Evolutionary conservation across 1,284 basidiomycete genomes (phyloP).

Genomic region (Entoloma clypeatum): DNA sequence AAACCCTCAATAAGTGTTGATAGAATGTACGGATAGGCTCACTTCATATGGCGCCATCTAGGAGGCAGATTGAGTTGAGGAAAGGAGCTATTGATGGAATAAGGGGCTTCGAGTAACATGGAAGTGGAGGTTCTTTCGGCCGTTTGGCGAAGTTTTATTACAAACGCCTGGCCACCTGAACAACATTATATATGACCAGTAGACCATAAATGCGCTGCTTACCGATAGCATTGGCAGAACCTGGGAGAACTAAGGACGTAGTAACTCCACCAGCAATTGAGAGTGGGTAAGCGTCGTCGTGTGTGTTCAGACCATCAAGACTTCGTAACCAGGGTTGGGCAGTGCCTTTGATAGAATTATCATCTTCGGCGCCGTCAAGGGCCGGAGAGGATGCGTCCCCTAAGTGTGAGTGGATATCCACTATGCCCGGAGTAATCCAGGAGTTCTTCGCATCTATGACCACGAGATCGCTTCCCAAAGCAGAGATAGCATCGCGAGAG

Average conservation of each 20-base stretch:
- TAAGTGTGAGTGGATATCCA: conserved; percentile 77
- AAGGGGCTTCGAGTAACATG: conserved; percentile 57
- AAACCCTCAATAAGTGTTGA: conserved; percentile 6
- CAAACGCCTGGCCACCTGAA: conserved; percentile 58
- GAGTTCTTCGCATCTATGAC: conserved; percentile 45
- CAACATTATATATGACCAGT: conserved; percentile 1
- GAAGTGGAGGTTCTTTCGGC: conserved; percentile 50
- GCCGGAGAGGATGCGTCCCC: conserved; percentile 41
- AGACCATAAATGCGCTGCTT: conserved; percentile 2
- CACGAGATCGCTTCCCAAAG: conserved; percentile 30
- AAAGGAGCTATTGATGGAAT: conserved; percentile 38
- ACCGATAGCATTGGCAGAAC: conserved; percentile 45
- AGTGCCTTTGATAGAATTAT: conserved; percentile 50
- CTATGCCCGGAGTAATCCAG: conserved; percentile 57
- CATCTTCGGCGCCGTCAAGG: conserved; percentile 45
- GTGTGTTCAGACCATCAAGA: conserved; percentile 60
- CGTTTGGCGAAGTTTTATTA: conserved; percentile 60
- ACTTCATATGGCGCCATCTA: conserved; percentile 62
- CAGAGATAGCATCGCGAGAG: conserved; percentile 21
- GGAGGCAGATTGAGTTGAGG: conserved; percentile 33
- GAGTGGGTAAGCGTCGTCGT: conserved; percentile 54
- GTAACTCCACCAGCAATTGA: conserved; percentile 68
- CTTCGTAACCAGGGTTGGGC: conserved; percentile 60
- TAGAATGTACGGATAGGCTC: conserved; percentile 14
- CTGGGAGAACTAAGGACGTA: conserved; percentile 55